phyloP scores from a whole-genome alignment of 108 stramenopile genomes.

The Skeletonema marinoi region DNA sequence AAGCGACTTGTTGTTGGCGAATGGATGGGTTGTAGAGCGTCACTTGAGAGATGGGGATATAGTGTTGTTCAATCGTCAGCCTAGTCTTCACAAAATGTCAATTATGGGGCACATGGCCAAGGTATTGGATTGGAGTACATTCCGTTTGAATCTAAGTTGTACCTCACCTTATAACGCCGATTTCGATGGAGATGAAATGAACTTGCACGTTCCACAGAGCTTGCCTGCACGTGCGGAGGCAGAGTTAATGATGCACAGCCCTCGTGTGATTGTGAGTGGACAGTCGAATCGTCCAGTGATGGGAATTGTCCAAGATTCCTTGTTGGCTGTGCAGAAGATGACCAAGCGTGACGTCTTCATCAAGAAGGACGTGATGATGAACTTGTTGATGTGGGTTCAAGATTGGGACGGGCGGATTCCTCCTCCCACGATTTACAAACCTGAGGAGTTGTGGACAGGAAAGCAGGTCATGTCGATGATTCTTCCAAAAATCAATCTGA shows the following conservation, averaged over 20 bases:
- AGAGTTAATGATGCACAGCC: slow-evolving; percentile 96
- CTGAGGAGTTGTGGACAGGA: slow-evolving; percentile 97
- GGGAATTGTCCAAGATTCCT: slow-evolving; percentile 98
- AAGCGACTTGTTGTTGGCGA: slow-evolving; percentile 85
- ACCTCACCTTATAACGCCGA: slow-evolving; percentile 99
- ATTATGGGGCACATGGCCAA: slow-evolving; percentile 99
- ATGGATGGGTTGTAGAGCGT: slow-evolving; percentile 98
- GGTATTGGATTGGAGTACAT: slow-evolving; percentile 98
- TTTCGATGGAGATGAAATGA: slow-evolving; percentile 99
- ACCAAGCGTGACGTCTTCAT: slow-evolving; percentile 96
- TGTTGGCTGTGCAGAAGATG: slow-evolving; percentile 94
- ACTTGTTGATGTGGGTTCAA: slow-evolving; percentile 90
- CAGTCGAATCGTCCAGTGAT: slow-evolving; percentile 99
- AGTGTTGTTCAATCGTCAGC: slow-evolving; percentile 99
- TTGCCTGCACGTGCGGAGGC: slow-evolving; percentile 96
- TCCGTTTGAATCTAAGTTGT: slow-evolving; percentile 97
- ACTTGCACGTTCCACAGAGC: slow-evolving; percentile 97
- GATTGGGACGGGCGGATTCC: slow-evolving; percentile 80
- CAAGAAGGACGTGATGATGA: slow-evolving; percentile 93
- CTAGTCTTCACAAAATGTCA: slow-evolving; percentile 98
- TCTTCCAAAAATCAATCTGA: slow-evolving; percentile 94
- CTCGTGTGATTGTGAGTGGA: slow-evolving; percentile 95
- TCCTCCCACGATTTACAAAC: slow-evolving; percentile 83
- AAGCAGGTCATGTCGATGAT: slow-evolving; percentile 95
- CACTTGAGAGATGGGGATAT: slow-evolving; percentile 97